phyloP scores from a whole-genome alignment of 2,329 filamentous ascomycete genomes.

The Fusarium sp. region DNA sequence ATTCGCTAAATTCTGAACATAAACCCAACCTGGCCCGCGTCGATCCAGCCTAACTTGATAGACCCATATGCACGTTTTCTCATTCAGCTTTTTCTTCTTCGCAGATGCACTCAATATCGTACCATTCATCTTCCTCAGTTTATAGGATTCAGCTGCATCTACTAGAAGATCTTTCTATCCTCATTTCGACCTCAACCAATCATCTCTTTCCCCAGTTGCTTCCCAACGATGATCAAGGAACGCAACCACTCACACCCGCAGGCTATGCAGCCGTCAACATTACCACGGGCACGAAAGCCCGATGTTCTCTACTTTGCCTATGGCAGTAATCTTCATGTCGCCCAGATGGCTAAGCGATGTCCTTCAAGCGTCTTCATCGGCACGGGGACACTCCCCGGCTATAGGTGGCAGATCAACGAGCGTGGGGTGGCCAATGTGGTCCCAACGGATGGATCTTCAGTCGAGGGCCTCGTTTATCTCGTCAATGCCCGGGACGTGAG shows the following conservation, averaged over 20 bases:
- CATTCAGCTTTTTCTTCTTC: background rate
- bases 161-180: background rate
- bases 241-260: background rate
- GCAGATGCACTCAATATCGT: background rate
- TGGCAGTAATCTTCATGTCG: conserved; percentile 14
- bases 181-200: background rate
- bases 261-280: background rate
- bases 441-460: background rate
- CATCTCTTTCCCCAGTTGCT: background rate
- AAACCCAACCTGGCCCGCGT: background rate
- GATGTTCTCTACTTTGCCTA: conserved; percentile 14
- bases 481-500: background rate
- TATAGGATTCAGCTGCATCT: background rate
- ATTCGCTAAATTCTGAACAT: background rate
- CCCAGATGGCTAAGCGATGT: conserved; percentile 13
- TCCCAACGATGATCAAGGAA: background rate
- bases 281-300: background rate
- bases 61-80: background rate
- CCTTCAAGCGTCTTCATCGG: conserved; percentile 10
- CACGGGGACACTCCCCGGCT: background rate
- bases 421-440: conserved; percentile 14
- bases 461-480: conserved; percentile 1
- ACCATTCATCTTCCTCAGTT: background rate
- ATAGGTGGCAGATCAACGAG: conserved; percentile 16
- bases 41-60: background rate